Percentiles rank a stretch among this genome's conserved stretches.
Conservation (phyloP, 805 yeast species). For the Tetrapisispora namnaoensis region DNA sequence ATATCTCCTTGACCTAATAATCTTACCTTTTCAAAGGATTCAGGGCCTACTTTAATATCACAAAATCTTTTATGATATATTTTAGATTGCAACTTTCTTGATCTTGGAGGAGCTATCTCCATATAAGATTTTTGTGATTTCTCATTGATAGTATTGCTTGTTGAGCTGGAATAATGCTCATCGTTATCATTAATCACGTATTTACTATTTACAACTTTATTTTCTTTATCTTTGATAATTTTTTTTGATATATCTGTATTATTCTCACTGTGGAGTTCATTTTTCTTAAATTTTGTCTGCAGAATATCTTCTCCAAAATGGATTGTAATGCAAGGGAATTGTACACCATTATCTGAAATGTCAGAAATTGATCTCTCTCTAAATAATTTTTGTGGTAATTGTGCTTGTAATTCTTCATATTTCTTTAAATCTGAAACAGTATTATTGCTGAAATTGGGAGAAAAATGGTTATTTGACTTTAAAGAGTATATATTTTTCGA, state of each 20-base stretch:
- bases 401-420: constrained; percentile 1
- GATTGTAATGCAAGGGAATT: constrained; percentile 3
- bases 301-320: not conserved
- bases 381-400: not conserved
- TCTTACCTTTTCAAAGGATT: constrained; percentile 79
- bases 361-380: not conserved
- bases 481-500: not conserved
- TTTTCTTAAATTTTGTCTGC: not conserved
- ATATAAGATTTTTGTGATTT: not conserved
- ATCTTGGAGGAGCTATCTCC: constrained; percentile 18
- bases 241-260: not conserved
- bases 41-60: constrained; percentile 75
- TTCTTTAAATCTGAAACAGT: not conserved
- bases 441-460: not conserved
- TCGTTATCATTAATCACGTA: not conserved
- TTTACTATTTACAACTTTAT: not conserved
- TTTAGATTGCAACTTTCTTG: constrained; percentile 32
- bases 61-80: constrained; percentile 57
- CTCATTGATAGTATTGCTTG: not conserved
- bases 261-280: not conserved
- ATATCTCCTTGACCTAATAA: constrained; percentile 94
- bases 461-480: no score
- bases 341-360: not conserved
- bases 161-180: not conserved
- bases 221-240: not conserved